Evolutionary conservation across 805 yeast species (phyloP).

Genomic region (Zygosaccharomyces lentus): DNA sequence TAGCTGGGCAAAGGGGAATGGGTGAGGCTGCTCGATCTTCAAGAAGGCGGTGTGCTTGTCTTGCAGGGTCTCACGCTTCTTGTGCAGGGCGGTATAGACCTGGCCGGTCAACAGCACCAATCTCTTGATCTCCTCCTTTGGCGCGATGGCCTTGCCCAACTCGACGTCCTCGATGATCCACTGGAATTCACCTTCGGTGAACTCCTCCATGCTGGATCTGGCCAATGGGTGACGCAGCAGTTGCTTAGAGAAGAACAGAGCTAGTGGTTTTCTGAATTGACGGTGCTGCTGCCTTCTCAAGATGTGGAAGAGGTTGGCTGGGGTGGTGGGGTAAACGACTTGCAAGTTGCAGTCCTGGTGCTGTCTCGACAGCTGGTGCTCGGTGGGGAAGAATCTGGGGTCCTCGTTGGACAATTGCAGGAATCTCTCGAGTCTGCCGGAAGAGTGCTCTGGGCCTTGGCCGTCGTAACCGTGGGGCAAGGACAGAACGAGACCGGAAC

Average conservation of each 20-base stretch:
- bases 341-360: constrained; percentile 99
- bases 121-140: constrained; percentile 82
- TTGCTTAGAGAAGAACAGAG: constrained; percentile 84
- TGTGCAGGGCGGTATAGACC: constrained; percentile 87
- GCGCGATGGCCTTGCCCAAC: constrained; percentile 69
- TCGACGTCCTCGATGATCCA: constrained; percentile 94
- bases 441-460: constrained; percentile 99
- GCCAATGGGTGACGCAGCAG: constrained; percentile 97
- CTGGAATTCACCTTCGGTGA: constrained; percentile 88
- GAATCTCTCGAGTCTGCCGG: constrained; percentile 96
- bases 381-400: constrained; percentile 87
- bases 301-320: constrained; percentile 93
- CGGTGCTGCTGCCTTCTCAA: constrained; percentile 99
- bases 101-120: constrained; percentile 86
- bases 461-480: constrained; percentile 99
- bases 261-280: constrained; percentile 92
- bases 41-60: constrained; percentile 84
- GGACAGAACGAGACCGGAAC: constrained; percentile 92
- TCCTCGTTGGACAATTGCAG: constrained; percentile 95
- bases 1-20: constrained; percentile 96
- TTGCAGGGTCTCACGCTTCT: constrained; percentile 73
- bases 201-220: constrained; percentile 75
- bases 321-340: constrained; percentile 96
- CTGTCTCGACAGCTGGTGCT: constrained; percentile 86
- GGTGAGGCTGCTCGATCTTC: constrained; percentile 92